Base-by-base conservation (phyloP, 345 rosid species). In the Populus tremula region DNA sequence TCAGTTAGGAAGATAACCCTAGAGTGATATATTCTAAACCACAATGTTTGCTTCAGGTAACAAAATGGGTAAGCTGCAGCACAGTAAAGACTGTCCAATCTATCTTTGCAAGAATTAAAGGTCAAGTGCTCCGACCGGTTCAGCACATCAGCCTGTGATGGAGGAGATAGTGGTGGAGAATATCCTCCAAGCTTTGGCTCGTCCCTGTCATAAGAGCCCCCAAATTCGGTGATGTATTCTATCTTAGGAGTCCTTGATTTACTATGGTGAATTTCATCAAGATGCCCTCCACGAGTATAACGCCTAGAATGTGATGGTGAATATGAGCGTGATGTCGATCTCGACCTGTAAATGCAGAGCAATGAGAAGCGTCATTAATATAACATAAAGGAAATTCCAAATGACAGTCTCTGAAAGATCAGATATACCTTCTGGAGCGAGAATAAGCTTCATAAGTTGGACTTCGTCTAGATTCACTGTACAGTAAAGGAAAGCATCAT, bases 101-200 rank as follows among this genome's bases (percentile, higher is more conserved):
- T 92, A 93, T 96, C 97, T 91, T 91, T 89, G 98, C 94, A 88
- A 91, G 89, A 92, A 92, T 87, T 88, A 92, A 92, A 92, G 96
- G 92, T 90, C 88, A 88, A 96, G 92, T 94, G 94, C 98, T 90
- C 99, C 97, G 91, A 96, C 98, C 99, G 97, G 91, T 68, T 96
- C 79, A 83, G 85, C 71, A 76, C 53, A 78, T 87, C 93, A 86
- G 93, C 77, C 49, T 86, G 93, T 47, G 89, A 84, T 71, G 88
- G 92, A 78, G 98, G 98, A 85, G 99, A 94, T 69, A 87, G 81
- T 70, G 97, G 98, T 47, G 99, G 98, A 78, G 98, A 91, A 87
- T 81, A 87, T 87, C 94, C 91, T 87, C 70, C 94, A 78, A 83
- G 88, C 90, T 89, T 96, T 71, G 89, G 90, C 74, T 85, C 91